A percentile compares a stretch with the other conserved stretches of the same genome.
These are phyloP conservation scores for Platanthera guangdongensis DNA, from an alignment of 106 monocot genomes.

Conservation along the genomic window DNA sequence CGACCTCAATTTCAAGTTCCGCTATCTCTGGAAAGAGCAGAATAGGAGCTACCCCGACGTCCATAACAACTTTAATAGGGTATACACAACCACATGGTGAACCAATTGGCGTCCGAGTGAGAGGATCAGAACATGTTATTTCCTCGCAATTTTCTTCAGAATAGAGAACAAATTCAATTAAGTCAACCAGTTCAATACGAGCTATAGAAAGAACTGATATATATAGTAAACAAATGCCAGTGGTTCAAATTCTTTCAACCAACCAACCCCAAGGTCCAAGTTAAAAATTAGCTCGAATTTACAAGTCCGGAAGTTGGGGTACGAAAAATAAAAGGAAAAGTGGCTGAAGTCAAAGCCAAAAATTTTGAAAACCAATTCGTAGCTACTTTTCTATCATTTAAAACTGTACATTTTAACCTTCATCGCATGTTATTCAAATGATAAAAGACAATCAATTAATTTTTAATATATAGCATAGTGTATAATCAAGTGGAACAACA, in stretches of 20 bases:
- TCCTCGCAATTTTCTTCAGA: conserved; percentile 21
- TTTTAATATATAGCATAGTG: not conserved
- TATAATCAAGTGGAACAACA: not conserved
- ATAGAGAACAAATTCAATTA: not conserved
- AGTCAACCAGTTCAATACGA: not conserved
- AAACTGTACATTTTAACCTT: no score
- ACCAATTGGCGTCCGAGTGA: conserved; percentile 51
- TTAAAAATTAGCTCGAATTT: no score
- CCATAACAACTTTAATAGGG: conserved; percentile 31
- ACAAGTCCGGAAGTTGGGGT: no score
- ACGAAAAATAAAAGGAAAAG: no score
- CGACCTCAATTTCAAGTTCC: conserved; percentile 56
- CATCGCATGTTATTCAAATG: no score
- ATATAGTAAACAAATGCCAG: not conserved
- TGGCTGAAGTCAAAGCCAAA: no score
- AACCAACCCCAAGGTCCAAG: no score
- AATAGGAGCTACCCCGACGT: conserved; percentile 20
- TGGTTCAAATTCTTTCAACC: no score
- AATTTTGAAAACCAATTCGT: no score
- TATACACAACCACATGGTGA: conserved; percentile 69
- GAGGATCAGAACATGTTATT: conserved; percentile 42
- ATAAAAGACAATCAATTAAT: no score
- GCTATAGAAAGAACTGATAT: not conserved
- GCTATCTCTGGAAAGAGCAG: conserved; percentile 19
- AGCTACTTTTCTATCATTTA: no score